Conservation (phyloP, 768 basidiomycete species). For the Macrolepiota dolichaula region DNA sequence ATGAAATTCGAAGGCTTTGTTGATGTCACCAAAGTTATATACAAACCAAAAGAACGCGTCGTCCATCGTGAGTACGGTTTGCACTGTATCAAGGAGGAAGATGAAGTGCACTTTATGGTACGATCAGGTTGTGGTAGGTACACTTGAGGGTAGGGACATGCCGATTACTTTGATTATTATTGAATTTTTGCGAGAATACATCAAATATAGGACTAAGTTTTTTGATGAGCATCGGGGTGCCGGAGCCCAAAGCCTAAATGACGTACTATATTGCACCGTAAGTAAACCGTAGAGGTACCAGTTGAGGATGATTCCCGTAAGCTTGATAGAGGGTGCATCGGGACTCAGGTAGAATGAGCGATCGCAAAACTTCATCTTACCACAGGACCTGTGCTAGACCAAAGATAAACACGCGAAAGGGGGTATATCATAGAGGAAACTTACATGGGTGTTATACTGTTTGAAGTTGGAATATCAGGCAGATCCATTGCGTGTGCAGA, state of each 20-base stretch:
- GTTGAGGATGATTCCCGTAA: neutral
- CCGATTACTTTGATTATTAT: neutral
- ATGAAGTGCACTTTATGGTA: neutral
- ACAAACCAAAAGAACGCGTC: constrained; percentile 1
- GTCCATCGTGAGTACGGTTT: neutral
- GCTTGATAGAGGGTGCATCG: neutral
- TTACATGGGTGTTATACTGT: neutral
- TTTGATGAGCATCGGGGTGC: too few relatives aligned
- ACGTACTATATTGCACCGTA: neutral
- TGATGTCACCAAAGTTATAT: neutral
- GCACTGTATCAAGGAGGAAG: neutral
- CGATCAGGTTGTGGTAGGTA: neutral
- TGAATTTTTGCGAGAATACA: neutral
- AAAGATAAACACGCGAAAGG: neutral
- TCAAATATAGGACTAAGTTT: neutral
- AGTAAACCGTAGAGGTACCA: neutral
- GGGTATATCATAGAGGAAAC: neutral
- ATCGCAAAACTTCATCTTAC: neutral
- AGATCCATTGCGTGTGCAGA: neutral
- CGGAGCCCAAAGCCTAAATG: neutral
- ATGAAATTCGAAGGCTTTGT: neutral
- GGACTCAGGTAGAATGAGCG: neutral
- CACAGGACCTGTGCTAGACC: neutral
- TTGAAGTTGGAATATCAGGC: neutral
- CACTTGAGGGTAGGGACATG: neutral